Evolutionary conservation across 257 asterid species (phyloP), one percentile per base, ranked within the genome.

Genomic region (Fraxinus pennsylvanica): DNA sequence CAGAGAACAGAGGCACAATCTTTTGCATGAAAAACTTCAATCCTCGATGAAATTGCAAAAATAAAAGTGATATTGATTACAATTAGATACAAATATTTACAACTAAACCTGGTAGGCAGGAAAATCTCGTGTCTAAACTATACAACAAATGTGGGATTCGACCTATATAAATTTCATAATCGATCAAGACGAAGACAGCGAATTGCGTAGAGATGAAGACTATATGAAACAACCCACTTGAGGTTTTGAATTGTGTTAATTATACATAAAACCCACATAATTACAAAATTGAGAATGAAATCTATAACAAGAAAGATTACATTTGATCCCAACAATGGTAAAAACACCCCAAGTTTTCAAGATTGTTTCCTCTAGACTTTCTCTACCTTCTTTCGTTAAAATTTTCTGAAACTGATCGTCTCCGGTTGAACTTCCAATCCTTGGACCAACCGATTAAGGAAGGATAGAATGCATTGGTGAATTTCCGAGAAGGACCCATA

Each of bases 361-460:
- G 75, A 70, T 67, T 66, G 36, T 59, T 79, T 63, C 45, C 52
- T 71, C 61, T 81, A 6, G 29, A 21, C 21, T 19, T 59, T n/a
- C 30, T 54, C 84, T 86, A 86, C 82, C 79, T 80, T 71, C 71
- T 81, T 69, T 79, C 81, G 32, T 80, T 76, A 75, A 82, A 80
- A 74, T 59, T 87, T 72, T 88, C 91, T 35, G 86, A 81, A 65
- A 80, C 78, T 21, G 85, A 61, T 73, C 83, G 84, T 86, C 88
- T 87, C 47, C 92, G 78, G 78, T 83, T 80, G 73, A 90, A 72
- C 90, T 85, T 92, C 84, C 87, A 77, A 82, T 92, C 94, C 89
- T 88, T 81, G 0, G 94, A 88, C 82, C 86, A 82, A 77, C 88
- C 86, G 54, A 90, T 78, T 21, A 94, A 81, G 52, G 97, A 85